phyloP scores from a whole-genome alignment of 805 yeast species.

The Isabelozyma rhagii region DNA sequence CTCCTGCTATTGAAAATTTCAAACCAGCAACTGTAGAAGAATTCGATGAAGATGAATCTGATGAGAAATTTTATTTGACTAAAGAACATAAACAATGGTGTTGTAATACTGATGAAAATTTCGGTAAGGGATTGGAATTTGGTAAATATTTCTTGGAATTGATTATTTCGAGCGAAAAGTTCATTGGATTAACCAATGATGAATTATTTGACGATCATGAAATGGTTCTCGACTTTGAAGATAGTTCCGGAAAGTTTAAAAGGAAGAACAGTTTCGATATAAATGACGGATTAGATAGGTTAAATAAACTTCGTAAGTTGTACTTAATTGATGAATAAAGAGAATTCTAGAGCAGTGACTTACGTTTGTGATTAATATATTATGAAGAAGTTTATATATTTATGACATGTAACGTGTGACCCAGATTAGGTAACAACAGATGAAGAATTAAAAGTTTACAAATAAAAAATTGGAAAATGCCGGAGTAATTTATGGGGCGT shows the following conservation, averaged over 20 bases:
- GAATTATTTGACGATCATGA: conserved; percentile 11
- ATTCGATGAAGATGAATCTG: conserved; percentile 8
- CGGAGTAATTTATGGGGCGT: neutral
- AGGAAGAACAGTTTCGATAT: conserved; percentile 24
- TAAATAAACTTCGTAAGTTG: conserved; percentile 32
- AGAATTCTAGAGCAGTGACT: no score
- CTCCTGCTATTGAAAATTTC: conserved; percentile 6
- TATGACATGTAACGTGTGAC: neutral
- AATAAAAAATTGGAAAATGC: no score
- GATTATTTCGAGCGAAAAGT: conserved; percentile 16
- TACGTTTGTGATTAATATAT: no score
- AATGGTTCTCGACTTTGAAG: conserved; percentile 2
- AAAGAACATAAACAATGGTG: conserved; percentile 39
- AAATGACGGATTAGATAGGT: conserved; percentile 28
- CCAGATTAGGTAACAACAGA: neutral
- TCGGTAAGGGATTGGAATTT: conserved; percentile 8
- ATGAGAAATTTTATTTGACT: conserved; percentile 13
- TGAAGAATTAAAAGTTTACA: neutral
- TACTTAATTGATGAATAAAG: conserved; percentile 17
- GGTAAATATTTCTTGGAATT: conserved; percentile 21
- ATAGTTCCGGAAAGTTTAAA: conserved; percentile 1
- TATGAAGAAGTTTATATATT: neutral
- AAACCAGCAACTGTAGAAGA: neutral
- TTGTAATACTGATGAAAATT: conserved; percentile 9
- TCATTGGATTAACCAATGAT: conserved; percentile 22